Percentiles rank a stretch among this genome's conserved stretches.
Evolutionary conservation across 495 filamentous ascomycete species (phyloP).

Genomic region (Penicillium simplicissimum): DNA sequence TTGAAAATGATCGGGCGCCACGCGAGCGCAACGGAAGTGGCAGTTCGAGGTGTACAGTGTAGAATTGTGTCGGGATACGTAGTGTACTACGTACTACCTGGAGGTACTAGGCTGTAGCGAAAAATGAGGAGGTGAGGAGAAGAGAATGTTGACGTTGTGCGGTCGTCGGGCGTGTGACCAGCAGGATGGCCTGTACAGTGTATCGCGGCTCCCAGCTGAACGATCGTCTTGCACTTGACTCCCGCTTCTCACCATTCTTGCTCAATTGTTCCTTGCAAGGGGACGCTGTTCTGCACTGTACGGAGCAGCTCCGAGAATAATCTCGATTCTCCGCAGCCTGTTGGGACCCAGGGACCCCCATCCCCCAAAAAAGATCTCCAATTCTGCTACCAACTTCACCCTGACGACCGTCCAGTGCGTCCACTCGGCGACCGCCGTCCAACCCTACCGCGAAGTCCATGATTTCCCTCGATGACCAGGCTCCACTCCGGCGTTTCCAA

Average conservation of each 20-base stretch:
- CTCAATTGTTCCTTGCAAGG: background rate
- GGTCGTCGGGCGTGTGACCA: background rate
- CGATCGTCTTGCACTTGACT: background rate
- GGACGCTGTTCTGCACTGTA: background rate
- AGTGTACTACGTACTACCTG: too few species aligned
- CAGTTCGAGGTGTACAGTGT: slow-evolving; percentile 30
- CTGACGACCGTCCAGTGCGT: background rate
- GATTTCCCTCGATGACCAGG: background rate
- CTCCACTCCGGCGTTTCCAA: slow-evolving; percentile 11
- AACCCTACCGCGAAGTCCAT: background rate
- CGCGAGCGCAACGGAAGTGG: slow-evolving; percentile 13
- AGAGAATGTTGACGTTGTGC: background rate
- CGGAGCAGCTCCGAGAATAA: slow-evolving; percentile 1
- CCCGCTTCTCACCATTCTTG: background rate
- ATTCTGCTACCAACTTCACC: background rate
- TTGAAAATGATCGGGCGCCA: slow-evolving; percentile 6
- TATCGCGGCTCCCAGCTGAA: slow-evolving; percentile 13
- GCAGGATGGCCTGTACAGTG: slow-evolving; percentile 14
- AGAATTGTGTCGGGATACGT: slow-evolving; percentile 9
- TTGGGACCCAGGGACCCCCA: background rate
- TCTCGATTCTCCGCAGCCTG: slow-evolving; percentile 15
- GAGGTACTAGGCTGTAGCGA: background rate
- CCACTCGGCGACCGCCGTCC: slow-evolving; percentile 18
- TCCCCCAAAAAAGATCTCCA: background rate
- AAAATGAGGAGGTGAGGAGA: background rate